phyloP scores from a whole-genome alignment of 1,139 yeast species.

The Hansenula lynferdii region DNA sequence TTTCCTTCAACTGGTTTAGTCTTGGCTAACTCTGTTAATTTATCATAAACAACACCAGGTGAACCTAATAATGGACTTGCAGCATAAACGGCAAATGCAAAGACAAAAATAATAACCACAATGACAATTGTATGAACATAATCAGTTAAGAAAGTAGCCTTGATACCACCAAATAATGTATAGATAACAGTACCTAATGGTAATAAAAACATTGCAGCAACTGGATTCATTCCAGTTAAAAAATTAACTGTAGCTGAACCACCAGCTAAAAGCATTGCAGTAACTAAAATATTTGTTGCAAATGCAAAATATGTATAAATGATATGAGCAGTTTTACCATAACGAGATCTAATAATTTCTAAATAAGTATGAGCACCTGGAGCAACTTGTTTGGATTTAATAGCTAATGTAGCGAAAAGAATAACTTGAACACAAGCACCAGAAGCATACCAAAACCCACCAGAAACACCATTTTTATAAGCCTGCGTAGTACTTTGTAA shows the following conservation, averaged over 20 bases:
- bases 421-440: slow-evolving; percentile 70
- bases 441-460: slow-evolving; percentile 70
- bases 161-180: slow-evolving; percentile 85
- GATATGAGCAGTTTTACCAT: slow-evolving; percentile 64
- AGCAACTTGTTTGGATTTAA: slow-evolving; percentile 66
- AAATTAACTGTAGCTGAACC: slow-evolving; percentile 77
- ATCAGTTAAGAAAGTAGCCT: slow-evolving; percentile 87
- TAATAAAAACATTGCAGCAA: slow-evolving; percentile 74
- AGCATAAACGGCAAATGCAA: slow-evolving; percentile 63
- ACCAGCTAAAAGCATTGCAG: slow-evolving; percentile 84
- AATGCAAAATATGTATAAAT: slow-evolving; percentile 74
- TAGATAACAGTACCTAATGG: slow-evolving; percentile 82
- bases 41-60: slow-evolving; percentile 75
- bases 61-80: slow-evolving; percentile 62
- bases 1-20: slow-evolving; percentile 67
- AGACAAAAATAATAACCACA: slow-evolving; percentile 53
- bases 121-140: slow-evolving; percentile 69
- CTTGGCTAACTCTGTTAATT: slow-evolving; percentile 52
- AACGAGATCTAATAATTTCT: slow-evolving; percentile 63
- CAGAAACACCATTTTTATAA: slow-evolving; percentile 71
- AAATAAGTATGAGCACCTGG: slow-evolving; percentile 76
- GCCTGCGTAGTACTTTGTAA: slow-evolving; percentile 76
- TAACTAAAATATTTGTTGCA: slow-evolving; percentile 82
- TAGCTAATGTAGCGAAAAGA: slow-evolving; percentile 67
- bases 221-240: slow-evolving; percentile 77